A percentile compares a stretch with the other conserved stretches of the same genome.
phyloP scores from a whole-genome alignment of 305 asterid genomes.

The Solanum chacoense region DNA sequence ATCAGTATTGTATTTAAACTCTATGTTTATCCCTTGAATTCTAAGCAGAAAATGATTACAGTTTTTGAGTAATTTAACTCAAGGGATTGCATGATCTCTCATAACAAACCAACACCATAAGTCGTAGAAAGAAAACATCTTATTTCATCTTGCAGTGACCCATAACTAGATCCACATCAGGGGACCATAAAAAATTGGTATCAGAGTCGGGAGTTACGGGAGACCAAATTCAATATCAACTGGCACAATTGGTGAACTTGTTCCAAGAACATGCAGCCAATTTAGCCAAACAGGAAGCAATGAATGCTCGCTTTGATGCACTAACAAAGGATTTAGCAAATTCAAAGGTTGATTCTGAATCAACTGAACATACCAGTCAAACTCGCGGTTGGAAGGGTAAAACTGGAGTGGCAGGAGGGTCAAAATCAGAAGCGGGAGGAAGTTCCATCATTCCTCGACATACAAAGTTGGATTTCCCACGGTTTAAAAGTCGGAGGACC shows the following conservation, averaged over 20 bases:
- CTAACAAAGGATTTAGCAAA: too few relatives aligned
- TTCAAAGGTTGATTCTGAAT: too few relatives aligned
- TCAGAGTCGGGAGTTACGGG: background rate
- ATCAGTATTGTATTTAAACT: background rate
- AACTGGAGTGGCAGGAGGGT: background rate
- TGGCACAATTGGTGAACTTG: too few relatives aligned
- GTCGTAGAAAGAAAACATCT: background rate
- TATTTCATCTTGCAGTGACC: background rate
- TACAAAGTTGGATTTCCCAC: background rate
- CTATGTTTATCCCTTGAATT: background rate
- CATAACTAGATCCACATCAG: background rate
- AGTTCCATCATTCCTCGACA: background rate
- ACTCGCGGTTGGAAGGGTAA: background rate
- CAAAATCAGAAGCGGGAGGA: background rate
- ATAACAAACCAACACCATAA: background rate
- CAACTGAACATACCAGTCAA: background rate
- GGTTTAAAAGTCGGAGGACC: background rate
- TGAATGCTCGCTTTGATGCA: too few relatives aligned
- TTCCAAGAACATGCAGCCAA: too few relatives aligned
- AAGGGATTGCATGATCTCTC: background rate
- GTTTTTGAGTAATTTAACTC: background rate
- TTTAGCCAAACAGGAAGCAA: too few relatives aligned
- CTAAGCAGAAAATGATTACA: background rate
- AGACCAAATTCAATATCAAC: too few relatives aligned
- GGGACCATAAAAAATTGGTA: background rate